These are phyloP conservation scores for Hirsutella rhossiliensis DNA, from an alignment of 2,329 filamentous ascomycete genomes.

Conservation along the genomic window DNA sequence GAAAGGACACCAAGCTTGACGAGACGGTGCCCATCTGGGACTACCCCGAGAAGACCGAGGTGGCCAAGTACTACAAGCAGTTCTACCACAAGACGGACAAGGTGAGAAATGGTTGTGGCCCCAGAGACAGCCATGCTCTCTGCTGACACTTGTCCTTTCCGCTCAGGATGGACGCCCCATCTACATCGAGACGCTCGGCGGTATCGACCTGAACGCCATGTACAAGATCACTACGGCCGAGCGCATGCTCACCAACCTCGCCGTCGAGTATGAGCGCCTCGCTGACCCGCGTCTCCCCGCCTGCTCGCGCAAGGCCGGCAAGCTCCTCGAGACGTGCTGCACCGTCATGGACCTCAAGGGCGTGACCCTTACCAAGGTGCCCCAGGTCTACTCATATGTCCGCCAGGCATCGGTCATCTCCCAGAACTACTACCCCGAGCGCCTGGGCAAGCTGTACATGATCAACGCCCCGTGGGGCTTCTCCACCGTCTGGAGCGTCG, in stretches of 20 bases:
- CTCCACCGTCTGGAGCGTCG: slow-evolving; percentile 67
- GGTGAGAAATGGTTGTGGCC: slow-evolving; percentile 33
- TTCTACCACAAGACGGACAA: slow-evolving; percentile 98
- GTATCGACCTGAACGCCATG: slow-evolving; percentile 81
- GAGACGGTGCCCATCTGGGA: slow-evolving; percentile 70
- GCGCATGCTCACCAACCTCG: slow-evolving; percentile 92
- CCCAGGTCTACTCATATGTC: slow-evolving; percentile 81
- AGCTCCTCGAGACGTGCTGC: slow-evolving; percentile 94
- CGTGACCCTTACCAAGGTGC: slow-evolving; percentile 70
- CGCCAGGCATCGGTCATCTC: slow-evolving; percentile 76
- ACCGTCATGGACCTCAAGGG: slow-evolving; percentile 97
- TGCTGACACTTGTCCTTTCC: background rate
- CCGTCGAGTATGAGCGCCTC: slow-evolving; percentile 95
- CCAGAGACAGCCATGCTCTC: no score
- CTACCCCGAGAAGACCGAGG: slow-evolving; percentile 71
- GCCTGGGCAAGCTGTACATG: slow-evolving; percentile 87
- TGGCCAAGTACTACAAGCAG: slow-evolving; percentile 90
- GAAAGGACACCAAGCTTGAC: slow-evolving; percentile 75
- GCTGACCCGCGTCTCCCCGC: slow-evolving; percentile 87
- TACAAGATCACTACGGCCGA: slow-evolving; percentile 86
- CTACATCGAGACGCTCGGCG: slow-evolving; percentile 93
- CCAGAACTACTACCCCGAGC: slow-evolving; percentile 98
- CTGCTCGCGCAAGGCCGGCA: slow-evolving; percentile 82
- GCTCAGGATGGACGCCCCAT: slow-evolving; percentile 82
- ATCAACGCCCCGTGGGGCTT: slow-evolving; percentile 99